phyloP scores from a whole-genome alignment of 1,139 yeast species.

The Pichia cactophila region DNA sequence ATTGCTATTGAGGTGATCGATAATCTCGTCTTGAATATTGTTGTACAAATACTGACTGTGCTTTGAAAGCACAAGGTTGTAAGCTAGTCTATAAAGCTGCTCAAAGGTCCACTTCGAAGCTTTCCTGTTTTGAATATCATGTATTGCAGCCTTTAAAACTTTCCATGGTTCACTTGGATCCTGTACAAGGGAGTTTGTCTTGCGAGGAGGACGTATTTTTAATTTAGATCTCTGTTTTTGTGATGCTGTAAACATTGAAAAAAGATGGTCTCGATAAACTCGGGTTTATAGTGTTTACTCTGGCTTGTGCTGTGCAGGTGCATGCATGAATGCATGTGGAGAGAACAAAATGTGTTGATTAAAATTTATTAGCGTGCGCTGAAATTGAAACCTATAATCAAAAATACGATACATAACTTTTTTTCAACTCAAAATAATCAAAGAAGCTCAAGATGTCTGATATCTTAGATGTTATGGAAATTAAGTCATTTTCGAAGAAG shows the following conservation, averaged over 20 bases:
- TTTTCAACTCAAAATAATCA: not conserved
- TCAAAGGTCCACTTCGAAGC: conserved; percentile 78
- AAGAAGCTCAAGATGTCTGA: conserved; percentile 34
- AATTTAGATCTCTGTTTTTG: conserved; percentile 31
- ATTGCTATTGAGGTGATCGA: conserved; percentile 38
- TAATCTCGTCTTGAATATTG: conserved; percentile 46
- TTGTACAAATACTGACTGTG: conserved; percentile 65
- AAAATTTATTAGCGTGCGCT: too few relatives aligned
- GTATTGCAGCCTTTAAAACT: conserved; percentile 63
- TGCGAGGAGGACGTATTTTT: conserved; percentile 70
- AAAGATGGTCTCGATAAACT: not conserved
- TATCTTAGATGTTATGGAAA: conserved; percentile 70
- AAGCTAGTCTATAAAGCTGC: conserved; percentile 75
- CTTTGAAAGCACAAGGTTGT: conserved; percentile 69
- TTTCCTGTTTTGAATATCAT: conserved; percentile 65
- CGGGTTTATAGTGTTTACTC: too few relatives aligned
- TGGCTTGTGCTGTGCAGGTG: too few relatives aligned
- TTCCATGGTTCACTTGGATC: conserved; percentile 70
- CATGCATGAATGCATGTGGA: too few relatives aligned
- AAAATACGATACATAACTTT: not conserved
- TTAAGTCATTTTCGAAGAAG: conserved; percentile 35
- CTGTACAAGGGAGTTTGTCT: conserved; percentile 32
- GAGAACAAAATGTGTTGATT: too few relatives aligned
- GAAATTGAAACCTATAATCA: too few relatives aligned
- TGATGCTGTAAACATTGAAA: conserved; percentile 8